Base-by-base conservation (phyloP, 2,329 filamentous ascomycete species). In the Venturia pyrina region DNA sequence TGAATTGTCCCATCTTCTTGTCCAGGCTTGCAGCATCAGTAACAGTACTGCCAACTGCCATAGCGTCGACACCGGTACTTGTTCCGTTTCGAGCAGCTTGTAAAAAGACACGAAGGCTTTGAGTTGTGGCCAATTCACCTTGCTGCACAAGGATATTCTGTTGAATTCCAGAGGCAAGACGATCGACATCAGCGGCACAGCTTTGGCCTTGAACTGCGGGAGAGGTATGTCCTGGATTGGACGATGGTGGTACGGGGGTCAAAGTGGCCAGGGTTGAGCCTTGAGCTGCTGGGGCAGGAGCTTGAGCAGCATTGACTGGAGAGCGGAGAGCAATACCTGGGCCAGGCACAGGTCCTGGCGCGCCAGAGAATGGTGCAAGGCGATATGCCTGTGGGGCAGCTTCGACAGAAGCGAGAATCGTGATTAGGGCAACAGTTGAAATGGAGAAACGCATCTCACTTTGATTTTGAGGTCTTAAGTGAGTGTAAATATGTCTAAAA, bases 141-240 rank as follows among this genome's bases (percentile, higher is more conserved):
- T 60, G 56, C 28, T 60, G 56, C 7, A 37, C 56, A 11, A 60
- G 56, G 2, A 60, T 60, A 17, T 60, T 60, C 28, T 60, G 56
- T 21, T 60, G 56, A 40, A 60, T 60, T 34, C 56, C 56, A n/a
- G 56, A 60, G 13, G 56, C 56, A 40, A 60, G 56, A 8, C 56
- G 56, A 37, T 60, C 56, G 7, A 60, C 37, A 60, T 60, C 56
- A 34, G 56, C 56, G 11, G 56, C 56, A 15, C 56, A 60, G 8
- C 13, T 1, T 24, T 60, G 56, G 7, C 13, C 56, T n/a, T 60
- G 28, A 10, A 2, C 56, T n/a, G 28, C 28, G 3, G 46, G 46
- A 50, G 46, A 10, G 2, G 28, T 21, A 50, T 50, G 21, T 24
- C 46, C 46, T 21, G 46, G 46, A 21, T 50, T 50, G 5, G 46